Conservation (phyloP, 164 flowering plant species). For the Paratinospora sagittata region DNA sequence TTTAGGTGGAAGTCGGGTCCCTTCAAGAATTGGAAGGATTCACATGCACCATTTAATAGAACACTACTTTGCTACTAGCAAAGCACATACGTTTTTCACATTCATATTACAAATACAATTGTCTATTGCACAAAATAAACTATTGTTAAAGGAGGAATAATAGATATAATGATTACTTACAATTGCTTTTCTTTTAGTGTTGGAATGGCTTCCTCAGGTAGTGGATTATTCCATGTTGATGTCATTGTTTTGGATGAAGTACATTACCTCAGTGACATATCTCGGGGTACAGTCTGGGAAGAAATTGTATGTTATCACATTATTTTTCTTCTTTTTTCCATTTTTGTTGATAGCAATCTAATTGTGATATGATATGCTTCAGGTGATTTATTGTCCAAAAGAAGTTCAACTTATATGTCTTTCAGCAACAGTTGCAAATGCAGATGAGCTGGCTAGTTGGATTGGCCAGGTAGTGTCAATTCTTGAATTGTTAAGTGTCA, state of each 20-base stretch:
- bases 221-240: constrained; percentile 76
- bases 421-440: constrained; percentile 94
- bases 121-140: no score
- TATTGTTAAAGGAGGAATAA: background rate
- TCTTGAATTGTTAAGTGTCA: background rate
- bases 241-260: constrained; percentile 95
- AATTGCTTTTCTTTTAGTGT: constrained; percentile 50
- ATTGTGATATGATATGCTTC: constrained; percentile 11
- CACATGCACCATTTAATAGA: background rate
- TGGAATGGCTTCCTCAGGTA: constrained; percentile 66
- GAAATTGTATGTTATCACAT: constrained; percentile 60
- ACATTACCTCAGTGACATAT: constrained; percentile 91
- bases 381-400: constrained; percentile 97
- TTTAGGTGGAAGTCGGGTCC: no score
- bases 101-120: background rate
- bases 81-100: background rate
- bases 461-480: constrained; percentile 62
- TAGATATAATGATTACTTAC: constrained; percentile 1
- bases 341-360: background rate
- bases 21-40: background rate
- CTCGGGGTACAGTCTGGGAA: constrained; percentile 98
- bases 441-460: constrained; percentile 98
- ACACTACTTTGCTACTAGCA: background rate
- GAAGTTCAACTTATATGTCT: constrained; percentile 90
- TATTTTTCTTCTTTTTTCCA: background rate